A percentile compares a stretch with the other conserved stretches of the same genome.
These are phyloP conservation scores for Suhomyces prunicola DNA, from an alignment of 805 yeast species.

Conservation along the genomic window DNA sequence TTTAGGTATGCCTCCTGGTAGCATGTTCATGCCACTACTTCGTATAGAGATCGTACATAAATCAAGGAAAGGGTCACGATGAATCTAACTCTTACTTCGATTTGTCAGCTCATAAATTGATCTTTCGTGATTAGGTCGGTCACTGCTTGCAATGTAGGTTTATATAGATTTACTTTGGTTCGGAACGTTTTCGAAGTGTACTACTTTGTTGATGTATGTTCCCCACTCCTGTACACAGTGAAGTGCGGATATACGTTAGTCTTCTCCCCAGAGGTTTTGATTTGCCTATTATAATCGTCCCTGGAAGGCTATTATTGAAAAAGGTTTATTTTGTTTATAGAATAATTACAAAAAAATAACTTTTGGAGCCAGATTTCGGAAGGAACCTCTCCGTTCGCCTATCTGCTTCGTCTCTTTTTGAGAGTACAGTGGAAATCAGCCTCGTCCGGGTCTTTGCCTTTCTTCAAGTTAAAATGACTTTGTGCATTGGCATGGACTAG, in stretches of 20 bases:
- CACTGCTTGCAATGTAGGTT: too few relatives aligned
- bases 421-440: neutral
- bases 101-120: too few relatives aligned
- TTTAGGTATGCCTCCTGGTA: neutral
- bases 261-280: neutral
- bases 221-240: neutral
- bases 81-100: too few relatives aligned
- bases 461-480: constrained; percentile 6
- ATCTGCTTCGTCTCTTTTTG: neutral
- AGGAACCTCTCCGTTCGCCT: neutral
- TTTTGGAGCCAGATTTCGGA: neutral
- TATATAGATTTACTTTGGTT: too few relatives aligned
- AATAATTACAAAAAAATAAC: neutral
- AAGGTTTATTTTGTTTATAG: neutral
- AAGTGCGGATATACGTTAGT: neutral
- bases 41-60: neutral
- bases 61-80: neutral
- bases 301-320: neutral
- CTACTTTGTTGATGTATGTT: neutral
- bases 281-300: neutral
- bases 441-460: neutral
- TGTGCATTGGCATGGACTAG: constrained; percentile 11
- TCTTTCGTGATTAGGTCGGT: too few relatives aligned
- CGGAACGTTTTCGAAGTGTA: neutral
- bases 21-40: neutral